Percentiles rank a stretch among this genome's conserved stretches.
Evolutionary conservation across 768 basidiomycete genomes (phyloP).

Genomic region (Hericium rajendrae): DNA sequence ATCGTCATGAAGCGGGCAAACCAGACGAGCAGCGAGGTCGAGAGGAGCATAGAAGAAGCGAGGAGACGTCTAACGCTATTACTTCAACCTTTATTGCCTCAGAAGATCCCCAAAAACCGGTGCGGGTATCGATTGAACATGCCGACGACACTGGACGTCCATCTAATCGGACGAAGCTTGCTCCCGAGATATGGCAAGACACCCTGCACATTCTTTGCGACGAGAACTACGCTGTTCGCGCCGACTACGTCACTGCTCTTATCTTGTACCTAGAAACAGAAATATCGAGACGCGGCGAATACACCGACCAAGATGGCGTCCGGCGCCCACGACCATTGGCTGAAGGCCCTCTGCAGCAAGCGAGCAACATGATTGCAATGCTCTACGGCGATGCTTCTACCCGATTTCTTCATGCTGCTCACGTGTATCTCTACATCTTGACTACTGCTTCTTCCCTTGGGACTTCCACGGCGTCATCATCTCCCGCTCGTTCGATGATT

Average conservation of each 20-base stretch:
- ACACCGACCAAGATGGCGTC: conserved; percentile 34
- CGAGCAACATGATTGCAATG: conserved; percentile 34
- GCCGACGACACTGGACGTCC: conserved; percentile 23
- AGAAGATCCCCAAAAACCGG: background rate
- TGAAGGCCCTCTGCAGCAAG: conserved; percentile 41
- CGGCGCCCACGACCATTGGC: conserved; percentile 35
- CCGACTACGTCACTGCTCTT: conserved; percentile 67
- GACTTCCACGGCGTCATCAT: conserved; percentile 29
- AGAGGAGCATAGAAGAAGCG: conserved; percentile 1
- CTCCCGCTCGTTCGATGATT: conserved; percentile 23
- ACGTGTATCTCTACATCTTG: conserved; percentile 74
- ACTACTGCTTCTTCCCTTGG: conserved; percentile 57
- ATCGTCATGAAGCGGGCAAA: conserved; percentile 27
- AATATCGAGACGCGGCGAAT: conserved; percentile 54
- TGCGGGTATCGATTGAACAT: conserved; percentile 6
- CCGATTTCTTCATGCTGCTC: conserved; percentile 69
- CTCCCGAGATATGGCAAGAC: conserved; percentile 87
- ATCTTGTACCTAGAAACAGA: conserved; percentile 70
- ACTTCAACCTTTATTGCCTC: background rate
- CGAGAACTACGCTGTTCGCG: conserved; percentile 62
- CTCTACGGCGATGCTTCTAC: conserved; percentile 54
- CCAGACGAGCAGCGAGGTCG: conserved; percentile 6
- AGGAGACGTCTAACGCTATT: conserved; percentile 7
- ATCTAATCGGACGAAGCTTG: conserved; percentile 56
- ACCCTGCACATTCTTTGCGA: conserved; percentile 82